These are phyloP conservation scores for Cymodocea nodosa DNA, from an alignment of 116 monocot genomes.

Conservation along the genomic window DNA sequence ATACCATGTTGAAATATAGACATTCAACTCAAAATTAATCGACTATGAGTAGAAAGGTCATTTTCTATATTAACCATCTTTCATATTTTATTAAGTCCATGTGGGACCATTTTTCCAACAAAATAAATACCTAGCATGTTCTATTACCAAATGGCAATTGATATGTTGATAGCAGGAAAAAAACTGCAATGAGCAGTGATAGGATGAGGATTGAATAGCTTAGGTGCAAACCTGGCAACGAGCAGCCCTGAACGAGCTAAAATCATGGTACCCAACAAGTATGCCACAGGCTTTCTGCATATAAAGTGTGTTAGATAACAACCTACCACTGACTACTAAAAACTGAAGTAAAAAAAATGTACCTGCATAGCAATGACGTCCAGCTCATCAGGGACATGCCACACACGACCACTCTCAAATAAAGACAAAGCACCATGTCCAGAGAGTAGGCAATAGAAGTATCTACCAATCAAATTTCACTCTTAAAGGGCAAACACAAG, in stretches of 20 bases:
- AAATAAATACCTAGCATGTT: too few species aligned
- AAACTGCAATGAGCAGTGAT: neutral
- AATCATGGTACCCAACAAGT: constrained; percentile 78
- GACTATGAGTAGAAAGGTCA: too few species aligned
- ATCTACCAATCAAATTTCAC: constrained; percentile 21
- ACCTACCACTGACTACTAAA: neutral
- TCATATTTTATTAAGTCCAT: too few species aligned
- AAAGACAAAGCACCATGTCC: constrained; percentile 72
- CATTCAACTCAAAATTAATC: too few species aligned
- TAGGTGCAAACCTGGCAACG: constrained; percentile 61
- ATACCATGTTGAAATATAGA: too few species aligned
- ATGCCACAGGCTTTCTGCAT: constrained; percentile 72
- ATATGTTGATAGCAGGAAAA: neutral
- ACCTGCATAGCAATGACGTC: constrained; percentile 75
- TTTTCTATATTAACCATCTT: too few species aligned
- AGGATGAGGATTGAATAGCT: neutral
- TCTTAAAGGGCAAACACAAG: too few species aligned
- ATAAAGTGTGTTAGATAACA: neutral
- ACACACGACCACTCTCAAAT: constrained; percentile 79
- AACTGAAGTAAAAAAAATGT: neutral
- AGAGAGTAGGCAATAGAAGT: constrained; percentile 75
- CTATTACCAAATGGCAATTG: too few species aligned
- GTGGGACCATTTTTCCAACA: too few species aligned
- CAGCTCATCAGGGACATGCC: constrained; percentile 70
- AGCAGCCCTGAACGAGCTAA: constrained; percentile 87